Evolutionary conservation across 176 grass and related monocot genomes (phyloP), one percentile per base, ranked within the genome.

Genomic region (Melocanna baccifera): DNA sequence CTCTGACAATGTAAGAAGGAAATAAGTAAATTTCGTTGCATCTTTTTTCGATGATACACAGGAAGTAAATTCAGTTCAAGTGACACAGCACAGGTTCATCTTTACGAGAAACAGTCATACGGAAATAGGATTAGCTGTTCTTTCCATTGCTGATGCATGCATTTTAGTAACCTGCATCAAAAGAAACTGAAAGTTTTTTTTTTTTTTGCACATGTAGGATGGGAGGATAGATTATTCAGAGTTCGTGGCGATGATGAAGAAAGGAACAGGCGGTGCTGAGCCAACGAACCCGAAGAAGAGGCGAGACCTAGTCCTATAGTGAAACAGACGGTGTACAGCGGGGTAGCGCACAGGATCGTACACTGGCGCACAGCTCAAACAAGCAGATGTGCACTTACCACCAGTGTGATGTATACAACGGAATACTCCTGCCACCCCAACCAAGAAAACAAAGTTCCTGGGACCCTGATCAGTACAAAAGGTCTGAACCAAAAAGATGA

Each of bases 151-250:
- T 61, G 32, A 12, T 26, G 61, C 69, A 40, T 79, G 32, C 79
- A 7, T 69, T 80, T 72, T 65, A 29, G 14, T 73, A 47, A 78
- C 9, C 37, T 19, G 10, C 9, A 22, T 62, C 20, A 45, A 40
- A 56, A 78, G 6, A 47, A 4, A 8, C 15, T 77, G 32, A 77
- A 37, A 14, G 3, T 56, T 4, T 32, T 42, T 62, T 81, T 56
- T 4, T 32, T 42, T 62, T 81, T 62, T 48, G 36, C 23, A 19
- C n/a, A n/a, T 76, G 75, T 58, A 95, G 93, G 93, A 95, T 39
- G 93, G 93, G 76, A 89, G 90, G 78, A 95, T 95, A 87, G 92
- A 84, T 75, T 90, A 87, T 80, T 87, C 84, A 37, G 89, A 87
- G 75, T 90, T 90, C 10, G 84, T 87, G 75, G 80, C 89, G 0